phyloP scores from a whole-genome alignment of 495 filamentous ascomycete genomes.

The Podospora sp. region DNA sequence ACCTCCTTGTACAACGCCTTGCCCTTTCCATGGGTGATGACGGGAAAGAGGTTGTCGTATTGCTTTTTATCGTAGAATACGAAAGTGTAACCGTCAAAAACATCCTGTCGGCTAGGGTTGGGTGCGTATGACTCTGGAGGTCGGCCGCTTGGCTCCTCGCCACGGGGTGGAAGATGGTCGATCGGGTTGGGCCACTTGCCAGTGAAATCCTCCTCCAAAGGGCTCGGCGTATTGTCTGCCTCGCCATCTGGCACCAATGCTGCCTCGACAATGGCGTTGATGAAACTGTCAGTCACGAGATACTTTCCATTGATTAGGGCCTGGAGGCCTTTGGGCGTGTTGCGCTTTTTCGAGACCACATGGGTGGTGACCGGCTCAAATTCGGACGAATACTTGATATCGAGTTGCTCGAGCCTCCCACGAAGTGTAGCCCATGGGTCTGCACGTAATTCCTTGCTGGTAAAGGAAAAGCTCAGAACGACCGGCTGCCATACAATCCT shows the following conservation, averaged over 20 bases:
- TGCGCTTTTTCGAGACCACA: conserved; percentile 85
- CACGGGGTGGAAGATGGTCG: conserved; percentile 70
- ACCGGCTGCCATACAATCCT: conserved; percentile 83
- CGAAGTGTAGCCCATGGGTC: conserved; percentile 68
- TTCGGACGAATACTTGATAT: conserved; percentile 78
- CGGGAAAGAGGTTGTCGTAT: conserved; percentile 70
- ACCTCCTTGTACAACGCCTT: conserved; percentile 73
- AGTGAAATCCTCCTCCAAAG: conserved; percentile 83
- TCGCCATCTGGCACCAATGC: conserved; percentile 58
- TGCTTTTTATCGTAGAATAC: conserved; percentile 82
- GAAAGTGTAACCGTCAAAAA: conserved; percentile 89
- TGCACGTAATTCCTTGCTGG: conserved; percentile 69
- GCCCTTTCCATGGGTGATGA: conserved; percentile 78
- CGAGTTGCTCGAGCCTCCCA: conserved; percentile 71
- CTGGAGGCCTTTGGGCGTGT: conserved; percentile 82
- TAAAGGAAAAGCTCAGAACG: conserved; percentile 79
- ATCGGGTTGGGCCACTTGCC: conserved; percentile 74
- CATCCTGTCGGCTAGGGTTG: conserved; percentile 60
- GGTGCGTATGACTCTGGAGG: conserved; percentile 68
- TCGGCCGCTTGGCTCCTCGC: conserved; percentile 70
- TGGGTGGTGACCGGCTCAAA: conserved; percentile 81
- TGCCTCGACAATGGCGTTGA: conserved; percentile 67
- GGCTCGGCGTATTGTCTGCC: conserved; percentile 60
- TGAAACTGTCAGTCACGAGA: conserved; percentile 76
- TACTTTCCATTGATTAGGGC: conserved; percentile 83